Conservation (phyloP, 257 asterid species). For the Hygrophila difformis region DNA sequence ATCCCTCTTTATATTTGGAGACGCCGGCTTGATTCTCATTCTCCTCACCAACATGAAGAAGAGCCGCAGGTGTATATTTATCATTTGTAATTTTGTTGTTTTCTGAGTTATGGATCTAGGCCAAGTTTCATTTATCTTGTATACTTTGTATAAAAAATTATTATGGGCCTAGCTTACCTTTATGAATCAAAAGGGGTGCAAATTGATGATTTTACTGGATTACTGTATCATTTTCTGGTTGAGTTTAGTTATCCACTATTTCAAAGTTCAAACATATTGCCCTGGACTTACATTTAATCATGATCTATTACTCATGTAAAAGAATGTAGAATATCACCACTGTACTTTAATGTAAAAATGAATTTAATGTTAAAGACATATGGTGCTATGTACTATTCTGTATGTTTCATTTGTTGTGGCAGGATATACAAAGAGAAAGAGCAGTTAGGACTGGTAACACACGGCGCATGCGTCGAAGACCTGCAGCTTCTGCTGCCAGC, state of each 20-base stretch:
- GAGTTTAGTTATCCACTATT: too few species aligned
- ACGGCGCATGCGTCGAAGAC: slow-evolving; percentile 75
- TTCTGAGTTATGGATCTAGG: background rate
- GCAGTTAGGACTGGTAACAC: slow-evolving; percentile 53
- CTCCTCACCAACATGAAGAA: slow-evolving; percentile 46
- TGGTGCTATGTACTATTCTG: too few species aligned
- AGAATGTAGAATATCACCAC: too few species aligned
- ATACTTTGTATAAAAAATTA: background rate
- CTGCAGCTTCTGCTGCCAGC: slow-evolving; percentile 70
- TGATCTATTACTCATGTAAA: too few species aligned
- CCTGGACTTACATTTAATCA: too few species aligned
- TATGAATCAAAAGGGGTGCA: slow-evolving; percentile 11
- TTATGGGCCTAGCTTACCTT: background rate
- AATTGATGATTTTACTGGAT: too few species aligned
- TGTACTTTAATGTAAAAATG: too few species aligned
- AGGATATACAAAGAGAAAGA: slow-evolving; percentile 53
- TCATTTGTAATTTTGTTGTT: background rate
- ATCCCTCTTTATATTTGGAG: slow-evolving; percentile 89
- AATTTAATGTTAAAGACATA: too few species aligned
- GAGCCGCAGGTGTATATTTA: slow-evolving; percentile 53
- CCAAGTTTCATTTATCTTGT: background rate
- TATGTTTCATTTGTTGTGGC: too few species aligned
- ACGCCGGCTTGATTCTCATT: slow-evolving; percentile 56
- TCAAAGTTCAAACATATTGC: too few species aligned
- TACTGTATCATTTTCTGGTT: too few species aligned